Evolutionary conservation across 208 protist species (phyloP), one percentile per base, ranked within the genome.

Genomic region (Lotmaria passim): DNA sequence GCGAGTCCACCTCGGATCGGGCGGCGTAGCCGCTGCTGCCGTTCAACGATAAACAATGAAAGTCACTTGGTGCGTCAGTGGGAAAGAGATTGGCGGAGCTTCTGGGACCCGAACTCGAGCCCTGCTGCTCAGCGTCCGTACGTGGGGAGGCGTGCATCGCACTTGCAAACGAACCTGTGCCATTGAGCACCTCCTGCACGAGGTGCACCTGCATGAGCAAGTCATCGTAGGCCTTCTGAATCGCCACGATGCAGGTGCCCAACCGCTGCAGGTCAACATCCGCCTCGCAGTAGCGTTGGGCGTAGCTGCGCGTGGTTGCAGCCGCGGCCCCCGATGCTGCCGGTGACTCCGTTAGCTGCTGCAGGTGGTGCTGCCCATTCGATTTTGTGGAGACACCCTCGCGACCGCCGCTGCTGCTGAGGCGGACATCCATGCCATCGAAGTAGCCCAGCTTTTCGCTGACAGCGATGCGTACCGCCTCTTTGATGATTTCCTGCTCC

Each of bases 381-480:
- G 52, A 21, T 36, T 28, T 58, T 23, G 26, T 10, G 43, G 51
- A 24, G 7, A 39, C 12, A 7, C 43, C 23, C 30, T 70, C 68
- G 36, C 28, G 66, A 12, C 51, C 60, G 10, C 58, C 75, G 50
- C 69, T 66, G 43, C 59, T 48, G 44, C 60, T 76, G 34, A 84
- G 26, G 6, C 55, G 65, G 14, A 91, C 69, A 12, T 86, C 73
- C 21, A 90, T 64, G 17, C 53, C 62, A 30, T 89, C 85, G 68
- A 96, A 93, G 63, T 79, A 81, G 36, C 85, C 84, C 4, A 96
- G 66, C 26, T 72, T 70, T 63, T 96, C 88, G n/a, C 74, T 76
- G 28, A 96, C 79, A 0, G 83, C 78, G 21, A 94, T 69, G 11
- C 74, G 74, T 14, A 86, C 77, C 7, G 84, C 81, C 62, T 96